Evolutionary conservation across 108 stramenopile species (phyloP).

Genomic region (Nannochloropsis salina): DNA sequence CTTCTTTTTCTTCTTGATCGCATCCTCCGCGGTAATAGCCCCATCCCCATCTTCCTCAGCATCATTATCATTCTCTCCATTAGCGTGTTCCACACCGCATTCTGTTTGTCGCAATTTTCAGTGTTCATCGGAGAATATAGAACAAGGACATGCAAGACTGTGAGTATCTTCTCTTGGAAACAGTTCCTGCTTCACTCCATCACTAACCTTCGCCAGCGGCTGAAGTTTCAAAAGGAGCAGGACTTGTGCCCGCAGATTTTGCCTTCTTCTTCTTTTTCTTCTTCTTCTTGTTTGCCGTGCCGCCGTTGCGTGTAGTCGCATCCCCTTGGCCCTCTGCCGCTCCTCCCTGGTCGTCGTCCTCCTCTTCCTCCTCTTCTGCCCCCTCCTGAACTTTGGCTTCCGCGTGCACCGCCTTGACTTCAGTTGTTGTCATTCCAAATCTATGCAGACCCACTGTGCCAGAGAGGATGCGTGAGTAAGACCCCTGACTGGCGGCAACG

Average conservation of each 20-base stretch:
- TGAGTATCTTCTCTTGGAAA: neutral
- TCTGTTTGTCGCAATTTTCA: neutral
- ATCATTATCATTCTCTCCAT: neutral
- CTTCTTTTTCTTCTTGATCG: slow-evolving; percentile 46
- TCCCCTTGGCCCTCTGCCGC: slow-evolving; percentile 25
- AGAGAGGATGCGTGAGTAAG: too few relatives aligned
- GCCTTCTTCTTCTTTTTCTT: slow-evolving; percentile 71
- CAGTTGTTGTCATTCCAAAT: neutral
- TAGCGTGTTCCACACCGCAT: neutral
- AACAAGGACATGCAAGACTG: neutral
- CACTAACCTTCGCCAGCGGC: slow-evolving; percentile 30
- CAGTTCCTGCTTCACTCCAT: neutral
- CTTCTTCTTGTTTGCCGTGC: slow-evolving; percentile 49
- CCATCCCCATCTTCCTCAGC: neutral
- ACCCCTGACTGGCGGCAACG: too few relatives aligned
- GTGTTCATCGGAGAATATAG: neutral
- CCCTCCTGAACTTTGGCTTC: neutral
- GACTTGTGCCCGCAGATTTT: neutral
- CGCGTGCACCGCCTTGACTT: neutral
- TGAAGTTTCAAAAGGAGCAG: slow-evolving; percentile 20
- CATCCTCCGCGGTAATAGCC: neutral
- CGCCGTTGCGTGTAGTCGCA: neutral
- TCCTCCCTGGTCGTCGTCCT: slow-evolving; percentile 33
- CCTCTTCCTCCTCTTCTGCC: slow-evolving; percentile 29
- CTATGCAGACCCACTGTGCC: too few relatives aligned